Evolutionary conservation across 1,284 basidiomycete genomes (phyloP), one percentile per base, ranked within the genome.

Genomic region (Xerocomus alliaceus): DNA sequence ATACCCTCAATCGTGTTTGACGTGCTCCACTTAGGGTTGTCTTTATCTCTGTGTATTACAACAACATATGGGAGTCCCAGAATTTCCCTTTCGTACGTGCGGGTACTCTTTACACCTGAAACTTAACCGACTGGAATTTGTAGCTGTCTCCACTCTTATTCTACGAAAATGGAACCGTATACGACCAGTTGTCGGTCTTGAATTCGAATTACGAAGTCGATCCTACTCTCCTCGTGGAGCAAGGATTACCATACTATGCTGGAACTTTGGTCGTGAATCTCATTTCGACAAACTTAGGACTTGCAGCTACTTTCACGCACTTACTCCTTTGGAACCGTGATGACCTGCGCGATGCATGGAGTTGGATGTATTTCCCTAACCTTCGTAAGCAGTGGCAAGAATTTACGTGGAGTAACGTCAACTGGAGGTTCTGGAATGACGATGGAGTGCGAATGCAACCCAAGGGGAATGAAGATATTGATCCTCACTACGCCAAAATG

Each of bases 401-500:
- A 22, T 65, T 67, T 10, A 51, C 24, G 15, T 72, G 65, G 69
- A 44, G 65, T 10, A 71, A 70, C 35, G 75, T 83, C 60, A 68
- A 81, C 52, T 83, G 78, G 78, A 76, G 68, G 51, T 78, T 85
- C 72, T 84, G 84, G 83, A 62, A 69, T 42, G 73, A 80, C 49
- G 71, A 78, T 58, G 81, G 81, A 12, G 74, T 77, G 61, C 74
- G 77, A 31, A 67, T 76, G 6, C 60, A 73, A 17, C 56, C 63
- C 3, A 60, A 63, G 3, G 65, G 65, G 8, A 68, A 74, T 39
- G 70, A 39, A 9, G 54, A 78, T 34, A 65, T 80, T 13, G 85
- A 86, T 63, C 84, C 84, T 20, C 84, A 86, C 66, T 85, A 85
- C 59, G 75, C 74, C n/a, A 71, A 84, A 64, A 86, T 86, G 84